Conservation (phyloP, 768 basidiomycete species). For the Tephrocybe sp. region DNA sequence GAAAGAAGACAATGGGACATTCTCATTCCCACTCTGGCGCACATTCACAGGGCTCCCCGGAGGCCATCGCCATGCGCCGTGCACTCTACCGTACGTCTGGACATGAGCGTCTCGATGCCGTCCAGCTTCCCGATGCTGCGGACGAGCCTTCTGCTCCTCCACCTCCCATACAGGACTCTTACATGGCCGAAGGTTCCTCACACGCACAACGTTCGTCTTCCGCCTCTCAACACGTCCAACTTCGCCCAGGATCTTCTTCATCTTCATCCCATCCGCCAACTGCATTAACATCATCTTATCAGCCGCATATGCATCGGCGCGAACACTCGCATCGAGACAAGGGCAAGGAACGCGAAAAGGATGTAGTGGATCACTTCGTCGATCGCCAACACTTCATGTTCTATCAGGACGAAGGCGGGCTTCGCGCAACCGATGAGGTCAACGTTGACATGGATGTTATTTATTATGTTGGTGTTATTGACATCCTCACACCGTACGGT, state of each 20-base stretch:
- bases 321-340: constrained; percentile 39
- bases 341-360: constrained; percentile 41
- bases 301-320: not conserved
- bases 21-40: constrained; percentile 27
- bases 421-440: constrained; percentile 85
- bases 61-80: constrained; percentile 82
- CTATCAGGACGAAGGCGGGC: constrained; percentile 95
- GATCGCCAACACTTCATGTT: constrained; percentile 82
- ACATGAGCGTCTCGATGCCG: constrained; percentile 49
- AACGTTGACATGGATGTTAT: constrained; percentile 76
- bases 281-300: not conserved
- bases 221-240: not conserved
- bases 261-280: constrained; percentile 1
- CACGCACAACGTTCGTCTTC: not conserved
- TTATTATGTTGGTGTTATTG: constrained; percentile 95
- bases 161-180: not conserved
- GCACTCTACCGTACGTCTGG: constrained; percentile 80
- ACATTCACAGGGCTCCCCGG: constrained; percentile 57
- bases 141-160: constrained; percentile 12
- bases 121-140: constrained; percentile 19
- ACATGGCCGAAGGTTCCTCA: not conserved
- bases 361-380: constrained; percentile 44
- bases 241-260: not conserved
- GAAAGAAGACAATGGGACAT: constrained; percentile 46
- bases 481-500: constrained; percentile 92